Evolutionary conservation across 768 basidiomycete genomes (phyloP), one percentile per base, ranked within the genome.

Genomic region (Leccinum barrowsii): DNA sequence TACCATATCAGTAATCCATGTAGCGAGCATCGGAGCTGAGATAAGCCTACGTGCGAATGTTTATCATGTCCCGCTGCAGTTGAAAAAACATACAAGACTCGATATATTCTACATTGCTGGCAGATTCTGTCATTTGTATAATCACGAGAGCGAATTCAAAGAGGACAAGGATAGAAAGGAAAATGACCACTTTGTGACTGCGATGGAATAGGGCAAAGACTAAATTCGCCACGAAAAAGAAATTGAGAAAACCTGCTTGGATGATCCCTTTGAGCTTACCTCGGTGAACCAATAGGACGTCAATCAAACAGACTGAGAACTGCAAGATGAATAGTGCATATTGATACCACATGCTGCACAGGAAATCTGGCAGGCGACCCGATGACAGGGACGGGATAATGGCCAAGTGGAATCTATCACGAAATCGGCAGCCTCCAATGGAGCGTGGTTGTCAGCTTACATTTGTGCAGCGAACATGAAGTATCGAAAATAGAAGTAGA

Each of bases 131-230:
- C 1, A 76, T 70, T n/a, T 72, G 57, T 24, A 50, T 12, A 26
- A 30, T 24, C 2, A 49, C 50, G 7, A 50, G 2, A 48, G 13
- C 63, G 65, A 77, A 5, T 40, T 69, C 55, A 13, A 58, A 26
- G 44, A 62, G 13, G 24, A 69, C 35, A 26, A 68, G 8, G 47
- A 46, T 17, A 47, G 35, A 40, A 22, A 68, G 50, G 26, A 63
- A 52, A 22, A 62, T 32, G 15, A 65, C 68, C 42, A 80, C 60
- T 35, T 32, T 55, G n/a, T 52, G 58, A 53, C 71, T 73, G 15
- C 71, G 74, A 56, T 78, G 74, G 59, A 77, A 82, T 4, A 70
- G 40, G 0, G 62, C 65, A 54, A 56, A 67, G 8, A 69, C 67
- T 67, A n/a, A 7, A 32, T 12, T 26, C 19, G n/a, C 42, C 40